phyloP scores from a whole-genome alignment of 78 protist species.

The Dictyostelium brefeldianum region DNA sequence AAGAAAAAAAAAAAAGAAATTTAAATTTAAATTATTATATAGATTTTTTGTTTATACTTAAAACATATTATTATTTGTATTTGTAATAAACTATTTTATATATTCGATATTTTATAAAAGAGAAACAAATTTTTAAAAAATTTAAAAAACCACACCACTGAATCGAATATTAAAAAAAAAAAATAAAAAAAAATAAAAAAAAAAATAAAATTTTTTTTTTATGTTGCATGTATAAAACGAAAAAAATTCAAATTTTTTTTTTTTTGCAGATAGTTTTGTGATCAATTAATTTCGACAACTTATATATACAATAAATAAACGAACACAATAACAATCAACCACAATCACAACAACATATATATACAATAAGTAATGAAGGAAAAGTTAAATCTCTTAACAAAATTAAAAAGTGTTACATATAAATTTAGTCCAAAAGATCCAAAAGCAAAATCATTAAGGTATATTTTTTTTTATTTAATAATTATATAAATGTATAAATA shows the following conservation, averaged over 20 bases:
- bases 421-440: conserved; percentile 32
- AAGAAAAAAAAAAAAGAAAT: background rate
- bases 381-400: conserved; percentile 30
- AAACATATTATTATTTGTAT: too few relatives aligned
- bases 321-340: too few relatives aligned
- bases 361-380: background rate
- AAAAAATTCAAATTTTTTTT: background rate
- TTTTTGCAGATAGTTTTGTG: background rate
- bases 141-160: too few relatives aligned
- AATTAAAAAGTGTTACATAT: conserved; percentile 36
- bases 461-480: background rate
- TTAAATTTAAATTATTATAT: too few relatives aligned
- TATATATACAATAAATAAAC: too few relatives aligned
- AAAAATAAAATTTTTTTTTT: background rate
- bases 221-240: background rate
- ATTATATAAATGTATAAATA: too few relatives aligned
- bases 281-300: too few relatives aligned
- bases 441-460: conserved; percentile 48
- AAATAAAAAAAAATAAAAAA: background rate
- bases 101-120: too few relatives aligned
- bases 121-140: too few relatives aligned
- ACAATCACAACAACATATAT: background rate
- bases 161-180: too few relatives aligned
- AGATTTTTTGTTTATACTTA: background rate
- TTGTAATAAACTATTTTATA: too few relatives aligned